Evolutionary conservation across 2,329 filamentous ascomycete species (phyloP).

Genomic region (Eutypa lata): DNA sequence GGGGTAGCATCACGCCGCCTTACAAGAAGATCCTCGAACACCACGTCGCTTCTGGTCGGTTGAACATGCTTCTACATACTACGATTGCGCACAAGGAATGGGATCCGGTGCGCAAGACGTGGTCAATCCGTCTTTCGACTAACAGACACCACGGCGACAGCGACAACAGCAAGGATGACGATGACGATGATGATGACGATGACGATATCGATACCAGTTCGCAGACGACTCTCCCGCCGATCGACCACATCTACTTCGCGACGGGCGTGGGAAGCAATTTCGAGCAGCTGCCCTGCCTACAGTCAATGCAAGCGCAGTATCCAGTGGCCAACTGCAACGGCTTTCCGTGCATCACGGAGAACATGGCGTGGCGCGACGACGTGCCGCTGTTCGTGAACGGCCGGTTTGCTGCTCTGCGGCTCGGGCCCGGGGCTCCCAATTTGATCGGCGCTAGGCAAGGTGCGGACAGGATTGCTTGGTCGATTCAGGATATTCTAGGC

Average conservation of each 20-base stretch:
- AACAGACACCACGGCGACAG: not conserved
- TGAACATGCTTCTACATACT: slow-evolving; percentile 58
- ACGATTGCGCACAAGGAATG: slow-evolving; percentile 50
- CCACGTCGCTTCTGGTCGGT: slow-evolving; percentile 48
- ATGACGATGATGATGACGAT: too few species aligned
- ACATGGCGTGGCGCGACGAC: slow-evolving; percentile 71
- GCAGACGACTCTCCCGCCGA: slow-evolving; percentile 50
- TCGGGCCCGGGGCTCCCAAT: slow-evolving; percentile 72
- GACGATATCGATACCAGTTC: too few species aligned
- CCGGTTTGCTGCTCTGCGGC: slow-evolving; percentile 60
- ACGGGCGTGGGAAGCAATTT: slow-evolving; percentile 69
- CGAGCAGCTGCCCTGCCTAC: slow-evolving; percentile 55
- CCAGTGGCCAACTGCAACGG: slow-evolving; percentile 63
- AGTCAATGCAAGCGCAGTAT: slow-evolving; percentile 54
- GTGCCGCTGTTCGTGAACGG: slow-evolving; percentile 72
- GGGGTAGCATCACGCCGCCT: slow-evolving; percentile 71
- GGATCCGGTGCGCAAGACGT: slow-evolving; percentile 42
- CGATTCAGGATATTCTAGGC: slow-evolving; percentile 57
- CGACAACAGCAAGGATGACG: slow-evolving; percentile 13
- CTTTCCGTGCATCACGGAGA: slow-evolving; percentile 70
- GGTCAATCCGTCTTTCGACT: slow-evolving; percentile 31
- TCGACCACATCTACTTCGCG: slow-evolving; percentile 72
- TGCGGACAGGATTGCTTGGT: slow-evolving; percentile 71
- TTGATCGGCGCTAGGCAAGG: slow-evolving; percentile 70
- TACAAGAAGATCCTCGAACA: slow-evolving; percentile 66